Percentiles rank a stretch among this genome's conserved stretches.
These are phyloP conservation scores for Hordeum marinum DNA, from an alignment of 176 grass and related monocot species.

Conservation along the genomic window DNA sequence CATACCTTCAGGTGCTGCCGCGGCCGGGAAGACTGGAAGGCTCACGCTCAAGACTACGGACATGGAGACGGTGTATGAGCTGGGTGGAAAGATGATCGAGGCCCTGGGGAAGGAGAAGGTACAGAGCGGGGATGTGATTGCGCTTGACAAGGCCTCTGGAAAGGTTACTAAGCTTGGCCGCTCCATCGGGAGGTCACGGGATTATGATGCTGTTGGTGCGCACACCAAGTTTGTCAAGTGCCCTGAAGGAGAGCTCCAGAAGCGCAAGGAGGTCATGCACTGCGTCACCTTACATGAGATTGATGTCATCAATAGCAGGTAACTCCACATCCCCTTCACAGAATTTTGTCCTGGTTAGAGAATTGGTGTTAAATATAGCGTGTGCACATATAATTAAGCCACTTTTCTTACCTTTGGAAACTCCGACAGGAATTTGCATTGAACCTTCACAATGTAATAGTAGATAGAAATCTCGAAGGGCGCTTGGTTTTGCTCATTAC, in stretches of 20 bases:
- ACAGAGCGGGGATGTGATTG: slow-evolving; percentile 90
- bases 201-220: slow-evolving; percentile 77
- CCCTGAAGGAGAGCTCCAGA: slow-evolving; percentile 93
- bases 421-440: neutral
- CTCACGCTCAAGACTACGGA: slow-evolving; percentile 92
- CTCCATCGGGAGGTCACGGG: slow-evolving; percentile 70
- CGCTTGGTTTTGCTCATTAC: neutral
- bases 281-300: slow-evolving; percentile 96
- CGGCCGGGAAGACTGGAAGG: slow-evolving; percentile 55
- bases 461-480: neutral
- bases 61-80: slow-evolving; percentile 95
- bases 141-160: slow-evolving; percentile 70
- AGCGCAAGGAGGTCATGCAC: slow-evolving; percentile 96
- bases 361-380: neutral
- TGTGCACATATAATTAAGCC: neutral
- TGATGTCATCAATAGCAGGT: slow-evolving; percentile 98
- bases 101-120: slow-evolving; percentile 92
- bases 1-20: slow-evolving; percentile 24
- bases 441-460: neutral
- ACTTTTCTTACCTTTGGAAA: neutral
- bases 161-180: slow-evolving; percentile 96
- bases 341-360: neutral
- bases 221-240: slow-evolving; percentile 93
- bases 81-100: slow-evolving; percentile 98
- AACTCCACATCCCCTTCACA: neutral